phyloP scores from a whole-genome alignment of 331 rosid genomes.

The Phaseolus coccineus region DNA sequence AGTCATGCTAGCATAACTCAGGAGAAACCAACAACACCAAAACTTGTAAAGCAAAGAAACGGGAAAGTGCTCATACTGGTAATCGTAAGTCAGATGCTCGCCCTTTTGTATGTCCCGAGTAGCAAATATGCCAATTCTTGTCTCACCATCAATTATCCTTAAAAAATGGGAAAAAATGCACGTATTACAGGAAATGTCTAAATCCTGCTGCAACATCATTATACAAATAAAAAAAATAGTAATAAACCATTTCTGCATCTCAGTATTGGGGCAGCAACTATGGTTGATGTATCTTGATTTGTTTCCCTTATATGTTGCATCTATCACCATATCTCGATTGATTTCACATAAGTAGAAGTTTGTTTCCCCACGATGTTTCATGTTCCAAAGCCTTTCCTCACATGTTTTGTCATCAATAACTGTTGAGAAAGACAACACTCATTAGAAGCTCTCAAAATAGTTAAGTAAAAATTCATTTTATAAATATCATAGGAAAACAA shows the following conservation, averaged over 20 bases:
- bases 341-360: conserved; percentile 95
- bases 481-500: not conserved
- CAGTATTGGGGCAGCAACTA: conserved; percentile 97
- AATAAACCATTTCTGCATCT: conserved; percentile 96
- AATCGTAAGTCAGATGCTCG: conserved; percentile 93
- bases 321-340: conserved; percentile 97
- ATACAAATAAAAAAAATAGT: conserved; percentile 40
- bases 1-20: conserved; percentile 3
- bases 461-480: not conserved
- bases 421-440: conserved; percentile 49
- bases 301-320: conserved; percentile 96
- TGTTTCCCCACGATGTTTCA: conserved; percentile 95
- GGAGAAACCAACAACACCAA: conserved; percentile 18
- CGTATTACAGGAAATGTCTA: conserved; percentile 36
- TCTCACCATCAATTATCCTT: conserved; percentile 96
- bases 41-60: conserved; percentile 38
- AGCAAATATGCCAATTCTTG: conserved; percentile 96
- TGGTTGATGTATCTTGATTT: conserved; percentile 96
- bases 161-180: conserved; percentile 22
- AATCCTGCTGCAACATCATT: not conserved
- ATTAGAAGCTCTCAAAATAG: conserved; percentile 35
- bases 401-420: conserved; percentile 96
- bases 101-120: conserved; percentile 76
- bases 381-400: conserved; percentile 94
- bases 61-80: conserved; percentile 74